Evolutionary conservation across 768 basidiomycete genomes (phyloP).

Genomic region (Boletus rufocinnamomeus): DNA sequence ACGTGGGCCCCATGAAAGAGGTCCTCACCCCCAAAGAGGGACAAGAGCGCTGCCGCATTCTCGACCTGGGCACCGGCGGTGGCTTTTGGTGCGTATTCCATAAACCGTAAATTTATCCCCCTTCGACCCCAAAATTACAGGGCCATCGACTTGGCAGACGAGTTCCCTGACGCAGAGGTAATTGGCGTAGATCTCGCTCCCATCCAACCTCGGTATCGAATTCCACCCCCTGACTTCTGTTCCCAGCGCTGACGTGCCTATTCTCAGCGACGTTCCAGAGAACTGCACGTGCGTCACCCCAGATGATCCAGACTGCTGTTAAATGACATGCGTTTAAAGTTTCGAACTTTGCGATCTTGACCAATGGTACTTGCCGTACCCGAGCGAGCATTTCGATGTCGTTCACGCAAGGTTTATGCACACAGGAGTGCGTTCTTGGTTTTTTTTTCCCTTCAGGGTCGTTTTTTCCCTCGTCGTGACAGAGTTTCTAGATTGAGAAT

Average conservation of each 20-base stretch:
- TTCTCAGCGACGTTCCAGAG: conserved; percentile 57
- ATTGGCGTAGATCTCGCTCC: conserved; percentile 73
- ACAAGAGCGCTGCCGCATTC: conserved; percentile 42
- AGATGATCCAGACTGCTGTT: conserved; percentile 1
- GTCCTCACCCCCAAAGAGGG: conserved; percentile 44
- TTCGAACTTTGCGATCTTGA: conserved; percentile 75
- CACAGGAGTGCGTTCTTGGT: conserved; percentile 45
- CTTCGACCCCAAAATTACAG: conserved; percentile 34
- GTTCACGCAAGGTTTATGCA: conserved; percentile 72
- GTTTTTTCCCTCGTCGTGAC: conserved; percentile 7
- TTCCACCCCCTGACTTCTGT: neutral
- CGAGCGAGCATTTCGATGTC: conserved; percentile 62
- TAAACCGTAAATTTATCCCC: neutral
- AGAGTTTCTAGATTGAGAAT: conserved; percentile 52
- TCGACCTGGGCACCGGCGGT: conserved; percentile 70
- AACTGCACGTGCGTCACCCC: conserved; percentile 66
- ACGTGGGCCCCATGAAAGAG: too few species aligned
- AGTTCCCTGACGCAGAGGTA: conserved; percentile 66
- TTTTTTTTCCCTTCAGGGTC: neutral
- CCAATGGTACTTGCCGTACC: conserved; percentile 60
- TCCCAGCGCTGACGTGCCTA: conserved; percentile 17
- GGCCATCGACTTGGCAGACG: conserved; percentile 75
- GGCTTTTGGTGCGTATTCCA: conserved; percentile 53
- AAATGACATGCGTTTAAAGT: conserved; percentile 37
- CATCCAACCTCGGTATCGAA: conserved; percentile 63